Conservation (phyloP, 192 early-diverging fungal species). For the Funneliformis mosseae region DNA sequence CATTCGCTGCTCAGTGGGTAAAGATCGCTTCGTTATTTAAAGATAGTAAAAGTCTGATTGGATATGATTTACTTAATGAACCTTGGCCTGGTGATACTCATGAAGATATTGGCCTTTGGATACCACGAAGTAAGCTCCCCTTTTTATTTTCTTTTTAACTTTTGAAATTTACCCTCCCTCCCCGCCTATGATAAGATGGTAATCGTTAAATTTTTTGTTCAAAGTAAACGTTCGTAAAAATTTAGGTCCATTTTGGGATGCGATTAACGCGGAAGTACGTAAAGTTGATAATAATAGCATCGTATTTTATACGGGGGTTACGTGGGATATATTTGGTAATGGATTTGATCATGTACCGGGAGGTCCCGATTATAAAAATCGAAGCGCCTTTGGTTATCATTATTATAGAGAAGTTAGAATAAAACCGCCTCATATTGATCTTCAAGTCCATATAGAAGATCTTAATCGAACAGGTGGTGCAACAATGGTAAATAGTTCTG, state of each 20-base stretch:
- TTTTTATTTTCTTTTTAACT: not conserved
- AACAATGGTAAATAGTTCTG: not conserved
- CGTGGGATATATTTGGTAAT: constrained; percentile 46
- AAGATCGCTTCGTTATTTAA: constrained; percentile 52
- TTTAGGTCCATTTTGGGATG: constrained; percentile 57
- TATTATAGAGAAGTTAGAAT: constrained; percentile 57
- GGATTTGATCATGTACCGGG: constrained; percentile 54
- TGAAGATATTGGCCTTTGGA: constrained; percentile 47
- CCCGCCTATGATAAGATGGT: too few relatives aligned
- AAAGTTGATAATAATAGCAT: constrained; percentile 54
- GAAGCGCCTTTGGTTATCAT: constrained; percentile 50
- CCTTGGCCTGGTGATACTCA: constrained; percentile 56
- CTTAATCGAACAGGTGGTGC: constrained; percentile 34
- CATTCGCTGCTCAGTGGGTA: constrained; percentile 62
- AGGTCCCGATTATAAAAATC: constrained; percentile 50
- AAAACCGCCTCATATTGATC: constrained; percentile 38
- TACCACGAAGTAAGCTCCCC: constrained; percentile 37
- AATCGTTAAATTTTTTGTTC: not conserved
- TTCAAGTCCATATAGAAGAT: constrained; percentile 48
- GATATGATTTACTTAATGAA: constrained; percentile 69
- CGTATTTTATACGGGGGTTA: constrained; percentile 59
- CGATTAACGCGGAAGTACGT: constrained; percentile 51
- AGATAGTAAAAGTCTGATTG: constrained; percentile 53
- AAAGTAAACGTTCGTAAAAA: constrained; percentile 42
- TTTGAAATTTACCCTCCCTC: too few relatives aligned